Conservation (phyloP, 176 grass and related monocot genomes). For the Eremochloa ophiuroides region DNA sequence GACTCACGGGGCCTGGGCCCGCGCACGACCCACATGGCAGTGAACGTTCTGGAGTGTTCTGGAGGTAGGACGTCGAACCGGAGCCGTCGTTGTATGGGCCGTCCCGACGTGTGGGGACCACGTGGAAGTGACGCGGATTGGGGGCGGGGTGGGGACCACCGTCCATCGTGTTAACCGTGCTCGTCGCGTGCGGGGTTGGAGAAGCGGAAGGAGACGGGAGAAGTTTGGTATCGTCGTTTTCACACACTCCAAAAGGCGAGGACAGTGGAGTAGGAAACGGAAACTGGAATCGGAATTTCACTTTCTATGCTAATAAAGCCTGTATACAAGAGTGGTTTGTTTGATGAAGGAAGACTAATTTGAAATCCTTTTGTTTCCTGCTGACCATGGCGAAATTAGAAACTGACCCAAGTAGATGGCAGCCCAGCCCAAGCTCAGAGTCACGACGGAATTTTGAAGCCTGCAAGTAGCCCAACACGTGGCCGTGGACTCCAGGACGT, state of each 20-base stretch:
- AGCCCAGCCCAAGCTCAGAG: too few species aligned
- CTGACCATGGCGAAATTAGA: too few species aligned
- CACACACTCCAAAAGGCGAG: too few species aligned
- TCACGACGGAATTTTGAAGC: too few species aligned
- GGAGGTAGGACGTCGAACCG: neutral
- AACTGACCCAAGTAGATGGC: too few species aligned
- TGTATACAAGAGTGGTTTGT: too few species aligned
- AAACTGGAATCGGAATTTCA: neutral
- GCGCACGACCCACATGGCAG: neutral
- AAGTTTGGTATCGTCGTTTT: too few species aligned
- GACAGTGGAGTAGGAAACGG: neutral
- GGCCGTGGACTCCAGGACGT: too few species aligned
- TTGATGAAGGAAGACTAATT: too few species aligned
- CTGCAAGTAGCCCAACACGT: too few species aligned
- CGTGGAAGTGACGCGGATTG: neutral
- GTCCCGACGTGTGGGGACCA: neutral
- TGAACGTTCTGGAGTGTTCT: neutral
- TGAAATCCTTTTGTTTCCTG: too few species aligned
- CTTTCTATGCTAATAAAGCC: too few species aligned
- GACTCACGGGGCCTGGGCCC: rapidly evolving
- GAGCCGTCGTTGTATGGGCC: neutral
- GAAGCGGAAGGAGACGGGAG: neutral
- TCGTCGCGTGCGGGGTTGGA: neutral
- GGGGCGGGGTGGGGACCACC: neutral
- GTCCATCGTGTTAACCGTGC: neutral